Percentiles rank a stretch among this genome's conserved stretches.
phyloP scores from a whole-genome alignment of 768 basidiomycete species.

The Russula vinacea region DNA sequence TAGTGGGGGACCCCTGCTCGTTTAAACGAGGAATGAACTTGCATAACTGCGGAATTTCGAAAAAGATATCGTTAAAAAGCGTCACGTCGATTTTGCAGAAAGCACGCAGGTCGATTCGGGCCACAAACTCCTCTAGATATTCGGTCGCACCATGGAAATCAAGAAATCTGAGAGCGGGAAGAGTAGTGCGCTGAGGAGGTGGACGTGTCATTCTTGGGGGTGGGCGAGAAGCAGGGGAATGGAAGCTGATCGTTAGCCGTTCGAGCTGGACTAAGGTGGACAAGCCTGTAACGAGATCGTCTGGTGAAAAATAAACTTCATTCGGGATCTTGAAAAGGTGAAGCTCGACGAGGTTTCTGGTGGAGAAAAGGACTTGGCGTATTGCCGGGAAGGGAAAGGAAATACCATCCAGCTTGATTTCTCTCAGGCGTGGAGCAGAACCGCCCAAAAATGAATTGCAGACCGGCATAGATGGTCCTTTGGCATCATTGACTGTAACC shows the following conservation, averaged over 20 bases:
- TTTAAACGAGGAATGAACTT: background rate
- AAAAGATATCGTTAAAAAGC: constrained; percentile 1
- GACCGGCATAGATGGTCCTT: constrained; percentile 34
- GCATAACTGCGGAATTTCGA: constrained; percentile 4
- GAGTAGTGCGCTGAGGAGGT: background rate
- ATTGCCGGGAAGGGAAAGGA: constrained; percentile 1
- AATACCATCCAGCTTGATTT: background rate
- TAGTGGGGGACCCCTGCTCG: background rate
- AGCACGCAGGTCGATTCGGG: background rate
- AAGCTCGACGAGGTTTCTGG: constrained; percentile 3
- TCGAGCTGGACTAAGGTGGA: too few species aligned
- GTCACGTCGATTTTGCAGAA: background rate
- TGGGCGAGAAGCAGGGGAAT: background rate
- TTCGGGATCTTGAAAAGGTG: background rate
- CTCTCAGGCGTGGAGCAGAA: background rate
- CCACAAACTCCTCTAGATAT: constrained; percentile 6
- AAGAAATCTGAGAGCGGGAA: background rate
- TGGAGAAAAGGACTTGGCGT: constrained; percentile 8
- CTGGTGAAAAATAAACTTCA: too few species aligned
- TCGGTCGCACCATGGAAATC: constrained; percentile 3
- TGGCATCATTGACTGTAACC: constrained; percentile 36
- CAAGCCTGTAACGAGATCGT: too few species aligned
- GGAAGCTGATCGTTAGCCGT: background rate
- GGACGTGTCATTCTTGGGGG: too few species aligned
- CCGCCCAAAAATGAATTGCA: background rate